phyloP scores from a whole-genome alignment of 768 basidiomycete genomes.

The Holtermannia corniformis region DNA sequence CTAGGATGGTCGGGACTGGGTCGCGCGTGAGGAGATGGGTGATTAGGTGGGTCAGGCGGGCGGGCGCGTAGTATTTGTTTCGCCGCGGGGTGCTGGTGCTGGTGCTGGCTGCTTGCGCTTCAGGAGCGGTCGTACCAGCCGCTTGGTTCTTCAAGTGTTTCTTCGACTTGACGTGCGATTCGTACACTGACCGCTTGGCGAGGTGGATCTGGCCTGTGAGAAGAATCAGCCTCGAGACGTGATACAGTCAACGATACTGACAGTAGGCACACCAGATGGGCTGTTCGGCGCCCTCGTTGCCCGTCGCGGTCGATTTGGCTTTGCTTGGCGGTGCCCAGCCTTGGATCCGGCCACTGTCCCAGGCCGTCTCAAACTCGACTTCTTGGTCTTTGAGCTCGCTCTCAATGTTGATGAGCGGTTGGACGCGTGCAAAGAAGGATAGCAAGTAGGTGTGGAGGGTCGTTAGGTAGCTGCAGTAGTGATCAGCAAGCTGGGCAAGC shows the following conservation, averaged over 20 bases:
- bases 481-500: background rate
- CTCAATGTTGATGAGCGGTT: conserved; percentile 70
- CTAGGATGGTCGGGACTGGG: conserved; percentile 56
- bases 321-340: conserved; percentile 60
- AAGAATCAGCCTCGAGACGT: background rate
- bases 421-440: conserved; percentile 74
- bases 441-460: conserved; percentile 72
- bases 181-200: conserved; percentile 94
- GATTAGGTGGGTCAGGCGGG: conserved; percentile 61
- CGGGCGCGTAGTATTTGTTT: conserved; percentile 44
- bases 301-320: conserved; percentile 40
- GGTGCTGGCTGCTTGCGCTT: conserved; percentile 51
- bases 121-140: conserved; percentile 27
- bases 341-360: conserved; percentile 65
- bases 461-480: conserved; percentile 62
- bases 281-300: conserved; percentile 10
- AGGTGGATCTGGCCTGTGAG: conserved; percentile 86
- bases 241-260: conserved; percentile 45
- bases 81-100: conserved; percentile 18
- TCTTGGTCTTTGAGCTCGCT: conserved; percentile 56
- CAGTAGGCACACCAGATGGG: conserved; percentile 93
- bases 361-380: conserved; percentile 63
- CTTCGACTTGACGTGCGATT: conserved; percentile 89
- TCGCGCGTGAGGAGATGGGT: conserved; percentile 54
- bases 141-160: conserved; percentile 67